Evolutionary conservation across 2,329 filamentous ascomycete species (phyloP).

Genomic region (Blastomyces percursus): DNA sequence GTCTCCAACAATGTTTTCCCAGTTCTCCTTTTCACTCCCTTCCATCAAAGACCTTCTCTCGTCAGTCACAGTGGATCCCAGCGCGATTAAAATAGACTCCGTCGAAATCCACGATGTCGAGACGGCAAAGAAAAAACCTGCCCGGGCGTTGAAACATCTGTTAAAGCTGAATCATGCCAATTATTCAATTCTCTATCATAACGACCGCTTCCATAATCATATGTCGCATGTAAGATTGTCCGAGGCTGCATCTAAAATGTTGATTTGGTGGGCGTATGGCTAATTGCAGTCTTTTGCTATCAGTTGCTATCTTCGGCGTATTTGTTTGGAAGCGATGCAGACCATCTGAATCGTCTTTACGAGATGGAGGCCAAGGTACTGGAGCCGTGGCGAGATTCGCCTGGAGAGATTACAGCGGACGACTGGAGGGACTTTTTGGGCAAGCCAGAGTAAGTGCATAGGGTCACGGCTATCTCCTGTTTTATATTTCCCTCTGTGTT

Average conservation of each 20-base stretch:
- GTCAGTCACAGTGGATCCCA: neutral
- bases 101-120: conserved; percentile 72
- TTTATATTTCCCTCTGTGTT: neutral
- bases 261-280: neutral
- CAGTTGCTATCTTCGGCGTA: conserved; percentile 73
- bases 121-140: conserved; percentile 63
- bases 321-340: conserved; percentile 62
- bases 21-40: neutral
- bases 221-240: conserved; percentile 52
- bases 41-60: conserved; percentile 5
- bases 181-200: conserved; percentile 69
- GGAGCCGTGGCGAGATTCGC: conserved; percentile 73
- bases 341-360: conserved; percentile 70
- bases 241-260: neutral
- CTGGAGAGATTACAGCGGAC: conserved; percentile 63
- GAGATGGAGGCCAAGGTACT: conserved; percentile 61
- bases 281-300: conserved; percentile 3
- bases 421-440: conserved; percentile 86
- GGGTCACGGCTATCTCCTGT: neutral
- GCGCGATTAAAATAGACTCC: conserved; percentile 45
- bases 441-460: conserved; percentile 46
- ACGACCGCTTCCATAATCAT: conserved; percentile 70
- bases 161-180: conserved; percentile 87
- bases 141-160: conserved; percentile 78
- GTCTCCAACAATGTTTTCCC: conserved; percentile 2